phyloP scores from a whole-genome alignment of 2,329 filamentous ascomycete species.

The Cercospora sp. region DNA sequence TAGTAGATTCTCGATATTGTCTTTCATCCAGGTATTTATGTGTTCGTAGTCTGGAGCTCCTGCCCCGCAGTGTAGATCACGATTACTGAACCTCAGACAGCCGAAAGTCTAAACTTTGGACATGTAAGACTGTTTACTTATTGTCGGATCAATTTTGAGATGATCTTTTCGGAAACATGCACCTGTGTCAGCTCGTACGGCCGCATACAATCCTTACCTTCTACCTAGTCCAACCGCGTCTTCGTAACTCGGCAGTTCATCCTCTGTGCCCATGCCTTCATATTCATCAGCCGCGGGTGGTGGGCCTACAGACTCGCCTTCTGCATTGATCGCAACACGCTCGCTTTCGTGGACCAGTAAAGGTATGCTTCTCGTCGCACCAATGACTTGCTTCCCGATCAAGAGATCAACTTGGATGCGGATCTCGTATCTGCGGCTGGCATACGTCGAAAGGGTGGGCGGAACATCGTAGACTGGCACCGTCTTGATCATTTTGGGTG shows the following conservation, averaged over 20 bases:
- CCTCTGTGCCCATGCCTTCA: not conserved
- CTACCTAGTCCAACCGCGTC: not conserved
- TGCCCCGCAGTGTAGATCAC: not conserved
- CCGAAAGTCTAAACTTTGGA: not conserved
- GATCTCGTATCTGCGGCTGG: not conserved
- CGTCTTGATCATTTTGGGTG: not conserved
- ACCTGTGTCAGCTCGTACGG: not conserved
- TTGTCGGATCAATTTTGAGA: not conserved
- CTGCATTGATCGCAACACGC: no score
- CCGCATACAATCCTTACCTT: not conserved
- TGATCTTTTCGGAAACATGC: not conserved
- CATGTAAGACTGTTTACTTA: not conserved
- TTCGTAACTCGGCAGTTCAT: slow-evolving; percentile 8
- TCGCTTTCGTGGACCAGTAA: not conserved
- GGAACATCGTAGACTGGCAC: not conserved
- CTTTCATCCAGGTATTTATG: not conserved
- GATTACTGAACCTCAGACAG: not conserved
- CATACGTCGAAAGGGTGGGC: not conserved
- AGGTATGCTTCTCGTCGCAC: not conserved
- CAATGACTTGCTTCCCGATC: not conserved
- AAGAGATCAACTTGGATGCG: not conserved
- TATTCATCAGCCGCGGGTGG: not conserved
- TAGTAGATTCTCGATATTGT: not conserved
- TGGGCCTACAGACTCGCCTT: not conserved
- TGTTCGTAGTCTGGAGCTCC: not conserved